Percentiles rank a stretch among this genome's conserved stretches.
phyloP scores from a whole-genome alignment of 2,329 filamentous ascomycete genomes.

The Penicillium sp. region DNA sequence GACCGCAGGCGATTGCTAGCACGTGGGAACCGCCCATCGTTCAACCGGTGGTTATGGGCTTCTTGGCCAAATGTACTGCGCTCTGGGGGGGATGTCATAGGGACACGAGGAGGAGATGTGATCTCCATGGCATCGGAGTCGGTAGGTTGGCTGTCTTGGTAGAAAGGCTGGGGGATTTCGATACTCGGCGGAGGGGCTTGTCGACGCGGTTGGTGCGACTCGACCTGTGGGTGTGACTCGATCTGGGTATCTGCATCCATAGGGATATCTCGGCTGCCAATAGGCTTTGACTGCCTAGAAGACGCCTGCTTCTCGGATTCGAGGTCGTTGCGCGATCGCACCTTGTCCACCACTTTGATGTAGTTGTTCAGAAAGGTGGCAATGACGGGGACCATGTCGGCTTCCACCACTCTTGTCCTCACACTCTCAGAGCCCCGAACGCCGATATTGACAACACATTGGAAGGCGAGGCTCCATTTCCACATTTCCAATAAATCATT shows the following conservation, averaged over 20 bases:
- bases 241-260: constrained; percentile 55
- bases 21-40: constrained; percentile 43
- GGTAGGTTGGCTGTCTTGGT: constrained; percentile 48
- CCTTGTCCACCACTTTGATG: constrained; percentile 91
- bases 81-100: constrained; percentile 69
- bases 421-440: constrained; percentile 93
- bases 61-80: constrained; percentile 63
- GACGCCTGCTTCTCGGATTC: constrained; percentile 61
- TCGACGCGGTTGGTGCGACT: constrained; percentile 64
- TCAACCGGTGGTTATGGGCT: constrained; percentile 50
- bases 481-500: constrained; percentile 99
- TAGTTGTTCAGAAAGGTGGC: constrained; percentile 98
- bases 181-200: constrained; percentile 83
- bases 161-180: constrained; percentile 66
- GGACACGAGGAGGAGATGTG: constrained; percentile 62
- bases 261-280: constrained; percentile 32
- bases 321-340: constrained; percentile 78
- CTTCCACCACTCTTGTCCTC: constrained; percentile 91
- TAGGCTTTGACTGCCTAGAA: constrained; percentile 32
- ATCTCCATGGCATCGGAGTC: constrained; percentile 59
- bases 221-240: constrained; percentile 54
- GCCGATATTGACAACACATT: constrained; percentile 98
- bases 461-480: constrained; percentile 99
- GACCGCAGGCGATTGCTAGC: constrained; percentile 54
- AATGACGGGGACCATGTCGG: constrained; percentile 98